phyloP scores from a whole-genome alignment of 768 basidiomycete genomes.

The Gyrodon lividus region DNA sequence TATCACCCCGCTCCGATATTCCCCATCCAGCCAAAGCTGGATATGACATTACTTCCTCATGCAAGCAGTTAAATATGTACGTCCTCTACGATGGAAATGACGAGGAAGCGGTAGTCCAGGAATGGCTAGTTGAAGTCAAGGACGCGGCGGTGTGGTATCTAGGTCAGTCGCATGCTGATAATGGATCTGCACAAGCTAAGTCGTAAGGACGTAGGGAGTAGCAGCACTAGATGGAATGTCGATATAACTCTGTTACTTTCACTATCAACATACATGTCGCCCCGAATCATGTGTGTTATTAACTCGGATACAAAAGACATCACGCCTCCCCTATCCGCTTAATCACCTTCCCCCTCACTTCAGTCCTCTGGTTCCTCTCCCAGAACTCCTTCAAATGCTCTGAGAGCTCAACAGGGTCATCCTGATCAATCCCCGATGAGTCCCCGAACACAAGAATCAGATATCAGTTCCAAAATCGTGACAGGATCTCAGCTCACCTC shows the following conservation, averaged over 20 bases:
- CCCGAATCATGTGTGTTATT: no score
- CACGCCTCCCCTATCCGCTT: slow-evolving; percentile 56
- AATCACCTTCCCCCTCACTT: slow-evolving; percentile 47
- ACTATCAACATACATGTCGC: no score
- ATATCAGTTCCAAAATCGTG: not conserved
- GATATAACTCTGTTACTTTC: no score
- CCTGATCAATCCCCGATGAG: slow-evolving; percentile 44
- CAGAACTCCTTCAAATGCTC: slow-evolving; percentile 87
- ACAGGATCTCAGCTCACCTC: slow-evolving; percentile 54
- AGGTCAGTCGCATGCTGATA: slow-evolving; percentile 11
- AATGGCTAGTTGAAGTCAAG: slow-evolving; percentile 49
- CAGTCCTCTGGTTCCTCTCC: slow-evolving; percentile 78
- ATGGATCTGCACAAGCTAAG: no score
- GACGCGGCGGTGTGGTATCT: slow-evolving; percentile 34
- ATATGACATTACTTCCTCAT: slow-evolving; percentile 19
- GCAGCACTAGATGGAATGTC: no score
- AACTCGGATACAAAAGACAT: not conserved
- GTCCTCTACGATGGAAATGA: slow-evolving; percentile 46
- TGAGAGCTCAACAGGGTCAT: slow-evolving; percentile 80
- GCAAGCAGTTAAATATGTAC: slow-evolving; percentile 33
- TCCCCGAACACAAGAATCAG: not conserved
- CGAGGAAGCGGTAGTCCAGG: slow-evolving; percentile 37
- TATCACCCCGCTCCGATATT: slow-evolving; percentile 20
- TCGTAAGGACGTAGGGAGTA: no score
- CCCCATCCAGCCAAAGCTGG: slow-evolving; percentile 15